A percentile compares a stretch with the other conserved stretches of the same genome.
Evolutionary conservation across 2,329 filamentous ascomycete species (phyloP).

Genomic region (Penicillium palitans): DNA sequence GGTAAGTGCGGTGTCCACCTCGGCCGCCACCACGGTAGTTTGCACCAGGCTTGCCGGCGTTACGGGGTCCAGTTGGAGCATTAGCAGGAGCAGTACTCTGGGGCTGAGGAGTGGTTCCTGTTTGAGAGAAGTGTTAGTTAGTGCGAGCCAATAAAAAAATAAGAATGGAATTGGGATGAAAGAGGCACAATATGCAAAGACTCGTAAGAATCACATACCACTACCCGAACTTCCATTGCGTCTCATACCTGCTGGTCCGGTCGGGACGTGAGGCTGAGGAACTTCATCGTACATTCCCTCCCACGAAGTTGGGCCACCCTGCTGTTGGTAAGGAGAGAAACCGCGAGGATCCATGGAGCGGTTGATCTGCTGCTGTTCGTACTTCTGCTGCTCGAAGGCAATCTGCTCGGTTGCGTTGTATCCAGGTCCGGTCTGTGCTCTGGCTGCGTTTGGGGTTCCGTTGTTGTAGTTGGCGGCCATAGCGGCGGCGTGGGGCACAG

Average conservation of each 20-base stretch:
- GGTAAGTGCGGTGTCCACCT: slow-evolving; percentile 71
- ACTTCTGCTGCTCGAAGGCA: slow-evolving; percentile 75
- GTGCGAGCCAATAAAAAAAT: not conserved
- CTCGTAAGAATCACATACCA: slow-evolving; percentile 39
- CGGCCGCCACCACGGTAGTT: slow-evolving; percentile 91
- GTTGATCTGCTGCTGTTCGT: slow-evolving; percentile 66
- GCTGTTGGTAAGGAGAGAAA: slow-evolving; percentile 48
- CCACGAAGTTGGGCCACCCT: slow-evolving; percentile 78
- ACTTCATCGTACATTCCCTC: slow-evolving; percentile 98
- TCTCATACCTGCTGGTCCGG: slow-evolving; percentile 51
- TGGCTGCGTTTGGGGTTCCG: slow-evolving; percentile 21
- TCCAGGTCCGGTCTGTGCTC: slow-evolving; percentile 47
- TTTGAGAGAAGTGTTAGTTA: slow-evolving; percentile 1
- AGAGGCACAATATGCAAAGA: slow-evolving; percentile 1
- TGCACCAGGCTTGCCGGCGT: slow-evolving; percentile 83
- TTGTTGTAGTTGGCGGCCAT: slow-evolving; percentile 45
- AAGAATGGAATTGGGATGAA: not conserved
- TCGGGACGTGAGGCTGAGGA: slow-evolving; percentile 71
- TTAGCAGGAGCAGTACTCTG: slow-evolving; percentile 66
- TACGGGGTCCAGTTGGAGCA: slow-evolving; percentile 93
- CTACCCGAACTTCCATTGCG: slow-evolving; percentile 45
- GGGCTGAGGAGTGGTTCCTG: slow-evolving; percentile 45
- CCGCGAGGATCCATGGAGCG: slow-evolving; percentile 49
- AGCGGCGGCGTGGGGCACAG: slow-evolving; percentile 53
- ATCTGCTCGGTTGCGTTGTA: slow-evolving; percentile 72